Percentiles rank a stretch among this genome's conserved stretches.
These are phyloP conservation scores for Colletotrichum lentis DNA, from an alignment of 2,329 filamentous ascomycete genomes.

Conservation along the genomic window DNA sequence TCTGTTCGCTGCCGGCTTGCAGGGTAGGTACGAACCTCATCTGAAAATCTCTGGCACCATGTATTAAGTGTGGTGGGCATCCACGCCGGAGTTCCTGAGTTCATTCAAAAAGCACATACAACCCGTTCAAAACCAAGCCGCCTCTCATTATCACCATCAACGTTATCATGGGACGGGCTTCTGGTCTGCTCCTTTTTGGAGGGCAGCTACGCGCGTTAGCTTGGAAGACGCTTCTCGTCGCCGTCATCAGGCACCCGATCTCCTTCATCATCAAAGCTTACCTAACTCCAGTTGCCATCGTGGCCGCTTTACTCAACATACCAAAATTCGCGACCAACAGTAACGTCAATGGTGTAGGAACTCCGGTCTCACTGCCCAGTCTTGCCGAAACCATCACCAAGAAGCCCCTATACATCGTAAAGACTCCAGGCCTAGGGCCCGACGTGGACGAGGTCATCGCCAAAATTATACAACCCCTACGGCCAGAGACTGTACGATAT, in stretches of 20 bases:
- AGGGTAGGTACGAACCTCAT: not conserved
- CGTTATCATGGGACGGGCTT: not conserved
- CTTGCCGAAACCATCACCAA: slow-evolving; percentile 38
- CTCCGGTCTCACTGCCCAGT: not conserved
- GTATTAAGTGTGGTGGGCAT: not conserved
- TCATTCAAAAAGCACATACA: no score
- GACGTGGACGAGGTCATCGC: slow-evolving; percentile 3
- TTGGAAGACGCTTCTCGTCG: slow-evolving; percentile 8
- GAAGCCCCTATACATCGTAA: slow-evolving; percentile 35
- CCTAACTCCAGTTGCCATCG: not conserved
- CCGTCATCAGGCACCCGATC: not conserved
- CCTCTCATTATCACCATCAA: not conserved
- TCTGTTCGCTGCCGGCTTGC: not conserved
- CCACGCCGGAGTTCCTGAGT: no score
- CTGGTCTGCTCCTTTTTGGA: not conserved
- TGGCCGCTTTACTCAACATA: slow-evolving; percentile 4
- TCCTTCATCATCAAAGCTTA: not conserved
- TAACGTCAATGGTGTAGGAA: not conserved
- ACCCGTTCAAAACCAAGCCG: not conserved
- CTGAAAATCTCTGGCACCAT: no score
- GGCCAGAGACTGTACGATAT: not conserved
- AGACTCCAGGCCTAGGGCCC: slow-evolving; percentile 25
- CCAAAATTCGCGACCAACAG: not conserved
- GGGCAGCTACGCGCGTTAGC: not conserved
- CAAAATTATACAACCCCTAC: not conserved